Evolutionary conservation across 169 alveolate species (phyloP), one percentile per base, ranked within the genome.

Genomic region (Plasmodium chabaudi): DNA sequence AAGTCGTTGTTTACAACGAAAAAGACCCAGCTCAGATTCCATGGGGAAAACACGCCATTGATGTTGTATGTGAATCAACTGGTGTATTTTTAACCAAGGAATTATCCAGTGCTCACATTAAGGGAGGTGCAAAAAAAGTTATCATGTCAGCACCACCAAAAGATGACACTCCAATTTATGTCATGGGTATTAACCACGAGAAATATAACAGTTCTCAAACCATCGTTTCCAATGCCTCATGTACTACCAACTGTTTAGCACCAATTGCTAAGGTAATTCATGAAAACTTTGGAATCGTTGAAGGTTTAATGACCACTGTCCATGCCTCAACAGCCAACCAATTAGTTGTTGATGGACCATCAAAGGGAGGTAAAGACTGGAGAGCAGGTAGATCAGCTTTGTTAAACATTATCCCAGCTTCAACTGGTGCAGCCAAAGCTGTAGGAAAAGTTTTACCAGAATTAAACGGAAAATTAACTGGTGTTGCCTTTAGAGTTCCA

Each of bases 311-410:
- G 99, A 98, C 99, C 86, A 99, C 99, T n/a, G 99, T 98, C 47
- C 99, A 99, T 93, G 99, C 99, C 55, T 94, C 97, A 88, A 99
- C 99, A 13, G 99, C 99, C 61, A 98, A 97, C 95, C 99, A 99
- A 95, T 95, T 98, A 88, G 97, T 99, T 74, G 99, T 99, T 51
- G 99, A 99, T 89, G 99, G 99, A 56, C 99, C 99, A 64, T 96
- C 99, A 49, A 97, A 97, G 90, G 99, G 99, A 19, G 99, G 99
- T 68, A 99, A 99, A 95, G 99, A 99, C 97, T 99, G 99, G 99
- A 96, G 99, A 90, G 99, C 99, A 46, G 99, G 99, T 49, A 96
- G 99, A 72, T 98, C 99, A 87, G 99, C 99, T 9, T 97, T 98
- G 47, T 95, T 94, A 88, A 99, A 99, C 96, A 97, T 99, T 88